Conservation (phyloP, 352 stramenopile genomes). For the Globisporangium sylvaticum region DNA sequence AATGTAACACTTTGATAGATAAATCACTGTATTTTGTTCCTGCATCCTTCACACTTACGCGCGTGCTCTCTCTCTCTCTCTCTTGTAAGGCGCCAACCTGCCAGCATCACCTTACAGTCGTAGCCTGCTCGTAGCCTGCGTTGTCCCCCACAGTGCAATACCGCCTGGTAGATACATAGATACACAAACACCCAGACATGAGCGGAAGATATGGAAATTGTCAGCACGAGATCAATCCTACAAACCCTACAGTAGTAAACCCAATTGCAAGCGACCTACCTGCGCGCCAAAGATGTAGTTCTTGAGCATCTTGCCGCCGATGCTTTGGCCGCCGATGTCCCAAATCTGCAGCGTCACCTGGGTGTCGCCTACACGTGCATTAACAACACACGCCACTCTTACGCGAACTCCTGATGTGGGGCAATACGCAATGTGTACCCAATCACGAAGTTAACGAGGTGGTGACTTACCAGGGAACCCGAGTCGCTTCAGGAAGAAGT, state of each 20-base stretch:
- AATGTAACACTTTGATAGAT: constrained; percentile 80
- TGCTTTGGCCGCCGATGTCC: constrained; percentile 93
- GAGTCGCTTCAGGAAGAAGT: constrained; percentile 94
- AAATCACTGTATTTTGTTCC: constrained; percentile 16
- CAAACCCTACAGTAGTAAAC: no score
- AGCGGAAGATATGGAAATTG: no score
- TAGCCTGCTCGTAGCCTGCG: no score
- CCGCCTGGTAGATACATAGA: no score
- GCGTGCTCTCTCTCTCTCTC: background rate
- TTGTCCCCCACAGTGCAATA: no score
- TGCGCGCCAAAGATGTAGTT: constrained; percentile 95
- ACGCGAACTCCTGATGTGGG: background rate
- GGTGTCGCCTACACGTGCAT: constrained; percentile 54
- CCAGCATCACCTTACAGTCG: background rate
- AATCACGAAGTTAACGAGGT: background rate
- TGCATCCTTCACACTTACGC: background rate
- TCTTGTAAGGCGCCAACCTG: background rate
- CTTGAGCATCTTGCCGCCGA: constrained; percentile 82
- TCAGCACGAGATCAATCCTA: no score
- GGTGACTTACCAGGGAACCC: constrained; percentile 68
- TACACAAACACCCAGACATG: no score
- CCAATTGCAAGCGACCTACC: constrained; percentile 26
- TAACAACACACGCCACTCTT: background rate
- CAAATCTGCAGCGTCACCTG: constrained; percentile 92
- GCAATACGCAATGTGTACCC: background rate